Evolutionary conservation across 2,329 filamentous ascomycete genomes (phyloP).

Genomic region (Colletotrichum noveboracense): DNA sequence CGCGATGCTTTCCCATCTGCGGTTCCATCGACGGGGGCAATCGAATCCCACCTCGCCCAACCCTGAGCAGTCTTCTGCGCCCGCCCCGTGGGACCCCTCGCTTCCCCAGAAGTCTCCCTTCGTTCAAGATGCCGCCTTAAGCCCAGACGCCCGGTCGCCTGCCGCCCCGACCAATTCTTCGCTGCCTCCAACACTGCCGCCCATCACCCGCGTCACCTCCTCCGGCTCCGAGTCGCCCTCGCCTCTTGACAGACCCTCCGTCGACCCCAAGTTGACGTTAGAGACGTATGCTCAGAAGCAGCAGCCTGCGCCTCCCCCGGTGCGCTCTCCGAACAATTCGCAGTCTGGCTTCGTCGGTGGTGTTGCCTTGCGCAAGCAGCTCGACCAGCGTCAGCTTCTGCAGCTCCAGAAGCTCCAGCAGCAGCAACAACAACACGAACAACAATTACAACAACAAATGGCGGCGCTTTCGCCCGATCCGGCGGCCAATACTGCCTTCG

Average conservation of each 20-base stretch:
- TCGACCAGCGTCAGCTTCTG: constrained; percentile 27
- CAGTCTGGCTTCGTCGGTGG: constrained; percentile 60
- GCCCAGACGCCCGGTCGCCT: constrained; percentile 37
- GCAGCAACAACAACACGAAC: constrained; percentile 23
- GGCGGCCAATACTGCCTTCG: not conserved
- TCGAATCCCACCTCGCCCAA: constrained; percentile 61
- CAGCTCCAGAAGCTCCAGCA: constrained; percentile 21
- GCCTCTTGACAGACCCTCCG: constrained; percentile 11
- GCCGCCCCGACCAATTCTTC: constrained; percentile 38
- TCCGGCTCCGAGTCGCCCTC: constrained; percentile 32
- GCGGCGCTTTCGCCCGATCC: constrained; percentile 8
- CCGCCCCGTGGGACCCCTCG: constrained; percentile 34
- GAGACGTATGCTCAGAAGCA: constrained; percentile 14
- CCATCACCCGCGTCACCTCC: constrained; percentile 55
- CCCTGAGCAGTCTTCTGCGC: constrained; percentile 51
- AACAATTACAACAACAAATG: constrained; percentile 12
- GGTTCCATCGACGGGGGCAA: constrained; percentile 62
- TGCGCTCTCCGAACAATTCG: constrained; percentile 37
- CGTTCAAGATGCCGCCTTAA: constrained; percentile 42
- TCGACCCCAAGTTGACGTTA: constrained; percentile 17
- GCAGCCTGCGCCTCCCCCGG: constrained; percentile 31
- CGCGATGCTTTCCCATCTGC: constrained; percentile 58
- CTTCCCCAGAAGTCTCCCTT: constrained; percentile 42
- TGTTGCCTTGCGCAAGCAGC: constrained; percentile 54
- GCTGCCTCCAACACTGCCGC: constrained; percentile 54